phyloP scores from a whole-genome alignment of 768 basidiomycete genomes.

The Chlorophyllum brunneum region DNA sequence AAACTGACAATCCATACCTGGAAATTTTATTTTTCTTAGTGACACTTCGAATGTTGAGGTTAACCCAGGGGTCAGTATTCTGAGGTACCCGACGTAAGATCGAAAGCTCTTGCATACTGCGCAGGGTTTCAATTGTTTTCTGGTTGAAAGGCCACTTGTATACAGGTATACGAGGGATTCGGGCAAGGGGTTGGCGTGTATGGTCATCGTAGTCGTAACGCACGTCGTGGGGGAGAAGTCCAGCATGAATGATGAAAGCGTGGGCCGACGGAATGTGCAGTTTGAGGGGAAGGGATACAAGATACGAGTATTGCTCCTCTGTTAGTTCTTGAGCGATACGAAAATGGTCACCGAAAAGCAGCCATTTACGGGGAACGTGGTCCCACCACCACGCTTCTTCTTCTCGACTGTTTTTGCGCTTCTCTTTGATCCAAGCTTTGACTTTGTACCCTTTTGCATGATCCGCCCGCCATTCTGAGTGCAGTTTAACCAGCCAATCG shows the following conservation, averaged over 20 bases:
- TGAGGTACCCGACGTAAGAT: slow-evolving; percentile 69
- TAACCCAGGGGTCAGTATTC: slow-evolving; percentile 73
- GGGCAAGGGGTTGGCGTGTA: slow-evolving; percentile 67
- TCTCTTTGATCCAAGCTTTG: slow-evolving; percentile 15
- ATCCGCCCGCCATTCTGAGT: not conserved
- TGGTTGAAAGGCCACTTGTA: not conserved
- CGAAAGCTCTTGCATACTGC: slow-evolving; percentile 61
- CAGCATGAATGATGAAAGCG: slow-evolving; percentile 78
- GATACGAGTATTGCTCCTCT: slow-evolving; percentile 62
- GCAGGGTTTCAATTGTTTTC: slow-evolving; percentile 27
- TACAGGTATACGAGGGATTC: slow-evolving; percentile 38
- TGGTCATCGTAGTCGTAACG: slow-evolving; percentile 39
- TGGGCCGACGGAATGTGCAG: slow-evolving; percentile 76
- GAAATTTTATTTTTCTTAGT: slow-evolving; percentile 36
- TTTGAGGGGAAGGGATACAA: slow-evolving; percentile 67
- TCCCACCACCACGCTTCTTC: slow-evolving; percentile 40
- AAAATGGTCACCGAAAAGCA: slow-evolving; percentile 75
- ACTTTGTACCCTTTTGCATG: not conserved
- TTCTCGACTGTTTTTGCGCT: slow-evolving; percentile 14
- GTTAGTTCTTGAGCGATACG: slow-evolving; percentile 65
- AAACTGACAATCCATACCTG: slow-evolving; percentile 27
- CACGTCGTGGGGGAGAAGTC: slow-evolving; percentile 74
- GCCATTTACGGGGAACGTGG: slow-evolving; percentile 65
- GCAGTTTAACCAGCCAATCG: slow-evolving; percentile 47
- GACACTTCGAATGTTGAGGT: slow-evolving; percentile 70